Evolutionary conservation across 257 asterid species (phyloP), one percentile per base, ranked within the genome.

Genomic region (Forsythia suspensa): DNA sequence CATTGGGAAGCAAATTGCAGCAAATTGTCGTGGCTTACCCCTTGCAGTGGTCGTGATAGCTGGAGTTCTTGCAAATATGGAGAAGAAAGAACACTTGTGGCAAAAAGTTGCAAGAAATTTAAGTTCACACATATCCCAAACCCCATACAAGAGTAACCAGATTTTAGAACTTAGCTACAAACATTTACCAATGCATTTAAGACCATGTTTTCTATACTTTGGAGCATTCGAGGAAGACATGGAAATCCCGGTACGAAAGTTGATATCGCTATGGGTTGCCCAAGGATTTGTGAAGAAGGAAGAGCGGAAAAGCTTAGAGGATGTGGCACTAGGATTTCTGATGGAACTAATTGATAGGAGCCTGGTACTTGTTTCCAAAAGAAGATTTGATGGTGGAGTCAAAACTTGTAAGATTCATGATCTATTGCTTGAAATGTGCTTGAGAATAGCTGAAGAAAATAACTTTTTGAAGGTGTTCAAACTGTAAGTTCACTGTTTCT

Each of bases 1-100:
- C 2, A 21, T 78, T 11, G 72, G 76, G 44, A 0, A 9, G 29
- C n/a, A 4, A 1, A 55, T 71, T 12, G 77, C 81, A 24, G 13
- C 11, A 43, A 24, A 40, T 40, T 78, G 76, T 12, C 4, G 71
- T 3, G 81, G 81, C 12, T 15, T 78, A 57, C 76, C 76, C 11
- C 81, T 78, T 55, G 37, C 39, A 12, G 1, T 78, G 24, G 69
- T 70, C 10, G 1, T 77, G 29, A 48, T 77, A 18, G 76, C 76
- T 51, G 76, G 70, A 15, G 70, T 70, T 51, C 61, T 70, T 5
- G 8, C 79, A 63, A 41, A 65, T 70, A 24, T 41, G 37, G 79
- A 63, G 51, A 75, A 24, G 61, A 42, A 48, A 24, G 59, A 63
- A 63, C 63, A 52, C 24, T 52, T 52, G 63, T 52, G 20, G 63